These are phyloP conservation scores for Ampelocalamus luodianensis DNA, from an alignment of 176 grass and related monocot species.

Conservation along the genomic window DNA sequence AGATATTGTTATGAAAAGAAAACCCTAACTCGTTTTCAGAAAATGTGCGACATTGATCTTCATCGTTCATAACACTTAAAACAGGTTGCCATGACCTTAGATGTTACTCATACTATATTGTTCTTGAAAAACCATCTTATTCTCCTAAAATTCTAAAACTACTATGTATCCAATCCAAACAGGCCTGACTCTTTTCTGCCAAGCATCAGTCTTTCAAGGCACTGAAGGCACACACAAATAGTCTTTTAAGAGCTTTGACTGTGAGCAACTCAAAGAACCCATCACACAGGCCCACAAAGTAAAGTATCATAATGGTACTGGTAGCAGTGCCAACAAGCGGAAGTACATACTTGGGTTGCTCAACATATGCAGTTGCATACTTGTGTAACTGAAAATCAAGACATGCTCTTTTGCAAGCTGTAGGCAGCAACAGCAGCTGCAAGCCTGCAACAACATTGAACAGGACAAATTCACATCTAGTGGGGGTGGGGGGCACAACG, in stretches of 20 bases:
- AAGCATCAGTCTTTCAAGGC: background rate
- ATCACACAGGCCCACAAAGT: constrained; percentile 11
- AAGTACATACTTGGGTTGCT: background rate
- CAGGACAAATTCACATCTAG: background rate
- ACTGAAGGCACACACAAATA: constrained; percentile 2
- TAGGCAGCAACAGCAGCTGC: background rate
- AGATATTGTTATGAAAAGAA: background rate
- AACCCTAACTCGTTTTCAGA: background rate
- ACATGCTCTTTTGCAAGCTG: background rate
- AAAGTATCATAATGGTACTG: background rate
- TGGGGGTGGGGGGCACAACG: background rate
- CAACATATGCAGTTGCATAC: background rate
- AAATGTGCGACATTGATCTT: background rate
- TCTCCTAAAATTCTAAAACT: background rate
- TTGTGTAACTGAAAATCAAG: background rate
- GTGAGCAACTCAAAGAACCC: background rate
- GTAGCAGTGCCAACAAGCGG: background rate
- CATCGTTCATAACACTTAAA: background rate
- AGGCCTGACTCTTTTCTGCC: background rate
- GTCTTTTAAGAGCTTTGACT: background rate
- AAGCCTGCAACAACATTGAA: constrained; percentile 7
- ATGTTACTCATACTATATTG: background rate
- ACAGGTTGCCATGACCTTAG: background rate
- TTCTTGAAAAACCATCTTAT: background rate
- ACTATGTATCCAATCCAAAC: background rate